Conservation (phyloP, 495 filamentous ascomycete genomes). For the Cairneyella variabilis region DNA sequence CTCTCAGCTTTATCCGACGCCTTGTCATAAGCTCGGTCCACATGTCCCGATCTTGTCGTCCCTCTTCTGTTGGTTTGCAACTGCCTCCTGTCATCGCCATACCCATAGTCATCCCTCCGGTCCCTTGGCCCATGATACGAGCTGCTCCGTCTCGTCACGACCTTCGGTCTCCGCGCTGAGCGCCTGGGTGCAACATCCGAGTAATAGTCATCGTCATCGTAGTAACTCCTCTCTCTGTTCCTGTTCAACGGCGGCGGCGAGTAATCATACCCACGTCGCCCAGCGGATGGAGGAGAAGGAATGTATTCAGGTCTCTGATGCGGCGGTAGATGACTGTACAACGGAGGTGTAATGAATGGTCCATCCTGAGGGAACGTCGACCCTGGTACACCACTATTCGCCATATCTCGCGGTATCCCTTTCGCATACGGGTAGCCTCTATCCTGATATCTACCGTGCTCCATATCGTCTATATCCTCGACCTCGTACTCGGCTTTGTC, state of each 20-base stretch:
- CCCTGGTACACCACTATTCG: neutral
- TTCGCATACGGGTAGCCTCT: neutral
- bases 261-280: neutral
- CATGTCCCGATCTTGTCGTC: neutral
- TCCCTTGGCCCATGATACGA: constrained; percentile 14
- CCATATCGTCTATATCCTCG: neutral
- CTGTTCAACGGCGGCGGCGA: neutral
- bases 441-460: too few relatives aligned
- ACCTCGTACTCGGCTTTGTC: neutral
- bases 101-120: neutral
- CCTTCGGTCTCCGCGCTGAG: neutral
- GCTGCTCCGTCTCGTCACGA: constrained; percentile 12
- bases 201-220: constrained; percentile 8
- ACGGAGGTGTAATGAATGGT: constrained; percentile 1
- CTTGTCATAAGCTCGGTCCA: neutral
- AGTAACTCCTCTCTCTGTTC: neutral
- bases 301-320: constrained; percentile 10
- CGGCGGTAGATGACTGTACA: constrained; percentile 11
- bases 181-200: neutral
- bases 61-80: neutral
- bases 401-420: too few relatives aligned
- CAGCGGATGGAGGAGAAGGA: neutral
- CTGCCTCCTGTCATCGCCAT: neutral
- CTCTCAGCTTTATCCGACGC: constrained; percentile 2
- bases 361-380: neutral